A percentile compares a stretch with the other conserved stretches of the same genome.
Conservation (phyloP, 2,329 filamentous ascomycete species). For the Mycocentrospora acerina region DNA sequence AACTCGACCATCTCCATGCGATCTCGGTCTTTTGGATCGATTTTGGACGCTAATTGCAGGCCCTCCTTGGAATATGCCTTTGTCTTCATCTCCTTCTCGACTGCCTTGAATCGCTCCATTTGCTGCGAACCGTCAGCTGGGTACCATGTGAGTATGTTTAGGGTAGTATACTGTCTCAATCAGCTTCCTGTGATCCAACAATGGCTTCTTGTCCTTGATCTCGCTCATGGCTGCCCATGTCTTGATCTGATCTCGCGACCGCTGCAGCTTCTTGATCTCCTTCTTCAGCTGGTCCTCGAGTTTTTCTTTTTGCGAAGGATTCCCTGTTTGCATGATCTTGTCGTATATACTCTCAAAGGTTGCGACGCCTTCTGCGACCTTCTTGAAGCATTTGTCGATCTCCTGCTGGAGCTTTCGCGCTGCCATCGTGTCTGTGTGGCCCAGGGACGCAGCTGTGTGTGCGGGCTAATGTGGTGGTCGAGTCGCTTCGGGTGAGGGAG, state of each 20-base stretch:
- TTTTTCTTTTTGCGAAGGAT: constrained; percentile 96
- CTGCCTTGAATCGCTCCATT: constrained; percentile 99
- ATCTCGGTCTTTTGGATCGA: constrained; percentile 97
- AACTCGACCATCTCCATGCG: constrained; percentile 88
- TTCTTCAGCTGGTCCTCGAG: constrained; percentile 97
- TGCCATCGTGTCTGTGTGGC: constrained; percentile 67
- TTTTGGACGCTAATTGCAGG: constrained; percentile 82
- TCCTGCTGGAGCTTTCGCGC: constrained; percentile 96
- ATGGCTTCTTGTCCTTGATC: constrained; percentile 97
- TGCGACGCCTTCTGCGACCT: constrained; percentile 87
- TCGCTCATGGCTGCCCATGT: constrained; percentile 98
- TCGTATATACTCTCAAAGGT: constrained; percentile 96
- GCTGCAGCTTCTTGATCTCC: constrained; percentile 99
- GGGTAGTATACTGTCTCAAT: constrained; percentile 82
- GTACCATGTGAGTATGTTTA: constrained; percentile 7
- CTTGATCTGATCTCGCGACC: constrained; percentile 97
- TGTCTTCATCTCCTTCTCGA: constrained; percentile 99
- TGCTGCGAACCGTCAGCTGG: constrained; percentile 60
- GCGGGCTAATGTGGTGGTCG: constrained; percentile 13
- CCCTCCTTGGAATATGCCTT: constrained; percentile 99
- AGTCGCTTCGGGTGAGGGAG: constrained; percentile 12
- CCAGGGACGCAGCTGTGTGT: constrained; percentile 32
- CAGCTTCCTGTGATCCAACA: constrained; percentile 89
- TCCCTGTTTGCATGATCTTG: constrained; percentile 91
- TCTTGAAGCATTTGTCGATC: constrained; percentile 99